Base-by-base conservation (phyloP, 2,329 filamentous ascomycete genomes). In the Fusarium setosum region DNA sequence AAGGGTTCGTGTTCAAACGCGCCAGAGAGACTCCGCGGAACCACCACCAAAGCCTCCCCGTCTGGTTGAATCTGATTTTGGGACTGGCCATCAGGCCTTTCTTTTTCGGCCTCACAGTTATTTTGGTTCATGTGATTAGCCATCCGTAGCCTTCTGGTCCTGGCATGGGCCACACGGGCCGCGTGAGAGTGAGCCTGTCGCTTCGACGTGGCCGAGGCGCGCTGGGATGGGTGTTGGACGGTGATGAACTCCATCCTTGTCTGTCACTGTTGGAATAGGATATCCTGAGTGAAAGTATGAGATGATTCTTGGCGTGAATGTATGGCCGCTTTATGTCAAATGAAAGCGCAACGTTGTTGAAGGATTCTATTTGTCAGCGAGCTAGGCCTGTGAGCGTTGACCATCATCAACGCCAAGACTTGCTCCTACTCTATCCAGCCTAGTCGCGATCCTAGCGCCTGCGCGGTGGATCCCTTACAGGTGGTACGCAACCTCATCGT, bases 401-500 rank as follows among this genome's bases (percentile, higher is more conserved):
- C 35, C 42, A 42, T 35, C 12, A 40, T 20, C 50, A 20, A n/a
- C 13, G 54, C 50, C 54, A 64, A 61, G 53, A 53, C 44, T 45
- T 66, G 61, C 63, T 66, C 60, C 60, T 66, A 61, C 63, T 53
- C 3, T 5, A 61, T 37, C 35, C 9, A 6, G 57, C 18, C 38
- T 66, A 66, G 63, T 20, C 21, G 3, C 31, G 23, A 6, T 17
- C 2, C 23, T 31, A 37, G 52, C 26, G n/a, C 9, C 10, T 4
- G 31, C 12, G 8, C 7, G 12, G n/a, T 21, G 17, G 24, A 29
- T 15, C 18, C 8, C 10, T 24, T 48, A 71, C 35, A 71, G 13
- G 20, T 71, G 52, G 48, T 72, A 72, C 10, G 48, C 5, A 17
- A 70, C 26, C 35, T 47, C n/a, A 11, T 69, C n/a, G 9, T 69